Percentiles rank a stretch among this genome's conserved stretches.
Evolutionary conservation across 805 yeast species (phyloP).

Genomic region (Lipomyces starkeyi): DNA sequence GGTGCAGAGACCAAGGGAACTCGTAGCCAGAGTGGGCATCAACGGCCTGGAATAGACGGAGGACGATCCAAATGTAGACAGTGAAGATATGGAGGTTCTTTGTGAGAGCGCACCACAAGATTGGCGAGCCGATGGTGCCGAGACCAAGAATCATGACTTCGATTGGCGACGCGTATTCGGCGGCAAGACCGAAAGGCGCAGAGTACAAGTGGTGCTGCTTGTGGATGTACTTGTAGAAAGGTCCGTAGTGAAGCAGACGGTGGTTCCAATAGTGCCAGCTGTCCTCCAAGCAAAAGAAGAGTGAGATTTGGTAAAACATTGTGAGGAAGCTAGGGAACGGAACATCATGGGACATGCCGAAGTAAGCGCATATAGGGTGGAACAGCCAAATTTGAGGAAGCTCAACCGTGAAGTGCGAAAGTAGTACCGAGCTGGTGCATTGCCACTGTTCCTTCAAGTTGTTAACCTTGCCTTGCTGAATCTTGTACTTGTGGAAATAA

Average conservation of each 20-base stretch:
- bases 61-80: conserved; percentile 83
- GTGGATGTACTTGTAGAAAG: conserved; percentile 90
- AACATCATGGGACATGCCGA: conserved; percentile 77
- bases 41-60: conserved; percentile 93
- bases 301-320: conserved; percentile 67
- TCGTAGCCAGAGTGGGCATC: conserved; percentile 98
- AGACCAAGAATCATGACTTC: conserved; percentile 90
- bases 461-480: conserved; percentile 86
- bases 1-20: conserved; percentile 95
- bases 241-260: conserved; percentile 85
- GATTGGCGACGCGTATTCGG: conserved; percentile 96
- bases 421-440: conserved; percentile 82
- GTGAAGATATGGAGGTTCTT: conserved; percentile 85
- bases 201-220: conserved; percentile 98
- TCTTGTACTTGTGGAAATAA: conserved; percentile 82
- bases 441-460: conserved; percentile 87
- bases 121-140: conserved; percentile 96
- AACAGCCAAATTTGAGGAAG: conserved; percentile 97
- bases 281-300: conserved; percentile 88
- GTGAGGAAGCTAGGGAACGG: conserved; percentile 79
- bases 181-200: conserved; percentile 96
- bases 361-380: conserved; percentile 85
- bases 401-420: conserved; percentile 89
- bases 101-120: conserved; percentile 77
- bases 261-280: conserved; percentile 98